Evolutionary conservation across 108 stramenopile species (phyloP).

Genomic region (Fistulifera pelliculosa): DNA sequence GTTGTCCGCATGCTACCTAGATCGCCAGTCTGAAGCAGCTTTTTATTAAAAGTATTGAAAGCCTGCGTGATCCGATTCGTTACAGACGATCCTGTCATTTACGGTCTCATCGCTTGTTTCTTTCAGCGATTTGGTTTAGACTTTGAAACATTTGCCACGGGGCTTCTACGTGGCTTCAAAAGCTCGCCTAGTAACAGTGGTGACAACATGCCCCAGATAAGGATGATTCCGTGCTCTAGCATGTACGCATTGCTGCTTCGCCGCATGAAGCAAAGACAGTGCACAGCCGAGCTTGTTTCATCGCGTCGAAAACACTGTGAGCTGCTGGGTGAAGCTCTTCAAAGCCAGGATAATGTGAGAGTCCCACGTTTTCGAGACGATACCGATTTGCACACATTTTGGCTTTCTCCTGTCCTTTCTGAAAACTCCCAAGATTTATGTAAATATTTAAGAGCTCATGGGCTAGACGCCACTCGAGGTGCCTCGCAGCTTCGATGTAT

Average conservation of each 20-base stretch:
- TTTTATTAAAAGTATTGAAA: constrained; percentile 35
- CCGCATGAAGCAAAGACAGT: constrained; percentile 31
- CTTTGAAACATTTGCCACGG: constrained; percentile 48
- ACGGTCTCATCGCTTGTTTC: constrained; percentile 30
- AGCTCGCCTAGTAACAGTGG: neutral
- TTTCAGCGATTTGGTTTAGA: constrained; percentile 25
- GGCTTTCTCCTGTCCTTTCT: constrained; percentile 45
- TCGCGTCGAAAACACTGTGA: neutral
- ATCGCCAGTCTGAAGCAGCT: constrained; percentile 33
- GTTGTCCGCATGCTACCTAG: constrained; percentile 28
- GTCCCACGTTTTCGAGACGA: too few species aligned
- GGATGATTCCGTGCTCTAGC: constrained; percentile 44
- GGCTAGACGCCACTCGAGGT: constrained; percentile 58
- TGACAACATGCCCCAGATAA: constrained; percentile 27
- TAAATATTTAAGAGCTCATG: constrained; percentile 17
- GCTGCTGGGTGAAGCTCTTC: too few species aligned
- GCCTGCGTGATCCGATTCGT: constrained; percentile 36
- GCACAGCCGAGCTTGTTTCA: constrained; percentile 6
- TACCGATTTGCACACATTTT: constrained; percentile 5
- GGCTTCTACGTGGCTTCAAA: constrained; percentile 48
- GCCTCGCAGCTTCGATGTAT: constrained; percentile 62
- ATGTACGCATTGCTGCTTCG: constrained; percentile 47
- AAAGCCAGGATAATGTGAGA: too few species aligned
- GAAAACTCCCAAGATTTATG: constrained; percentile 28
- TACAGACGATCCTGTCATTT: constrained; percentile 30